Base-by-base conservation (phyloP, 1,284 basidiomycete genomes). In the Agaricales sp. region DNA sequence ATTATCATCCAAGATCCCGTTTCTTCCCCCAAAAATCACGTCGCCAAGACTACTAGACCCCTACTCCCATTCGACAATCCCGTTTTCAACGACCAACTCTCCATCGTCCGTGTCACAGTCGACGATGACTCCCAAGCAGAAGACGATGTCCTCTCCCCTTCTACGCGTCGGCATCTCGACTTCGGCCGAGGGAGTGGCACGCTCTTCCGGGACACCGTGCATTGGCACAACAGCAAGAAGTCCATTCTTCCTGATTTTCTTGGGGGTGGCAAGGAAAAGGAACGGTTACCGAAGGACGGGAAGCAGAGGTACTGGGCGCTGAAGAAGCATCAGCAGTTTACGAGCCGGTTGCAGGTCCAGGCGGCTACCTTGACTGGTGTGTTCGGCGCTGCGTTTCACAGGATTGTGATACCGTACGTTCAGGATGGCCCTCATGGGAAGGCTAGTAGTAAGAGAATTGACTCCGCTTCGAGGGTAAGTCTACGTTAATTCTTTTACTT, bases 281-380 rank as follows among this genome's bases (percentile, higher is more conserved):
- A 65, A 52, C 58, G 60, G 2, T 26, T 50, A 47, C 63, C 18
- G 67, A 60, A 6, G 39, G 4, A 4, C 4, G 13, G n/a, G 52
- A 58, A 66, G 60, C 61, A 66, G 47, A 66, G 69, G 26, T 62
- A 50, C 51, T 67, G 63, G 52, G 61, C 58, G 45, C 63, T 78
- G 44, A 62, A 65, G 14, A 57, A 58, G 16, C 67, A 78, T 14
- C 83, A 86, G 55, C 62, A 69, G 2, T 77, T 75, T 59, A 80
- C 81, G 74, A 62, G 68, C 21, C 64, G 57, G 14, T 55, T 85
- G 51, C 78, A 81, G 51, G 63, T 67, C 50, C 77, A 78, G 43
- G 81, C 83, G 3, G 72, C 71, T 38, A 80, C 80, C 1, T 58
- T 86, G 50, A 80, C 78, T 0, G 82, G 83, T 0, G 79, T 80